Evolutionary conservation across 1,284 basidiomycete genomes (phyloP).

Genomic region (Cutaneotrichosporon sp.): DNA sequence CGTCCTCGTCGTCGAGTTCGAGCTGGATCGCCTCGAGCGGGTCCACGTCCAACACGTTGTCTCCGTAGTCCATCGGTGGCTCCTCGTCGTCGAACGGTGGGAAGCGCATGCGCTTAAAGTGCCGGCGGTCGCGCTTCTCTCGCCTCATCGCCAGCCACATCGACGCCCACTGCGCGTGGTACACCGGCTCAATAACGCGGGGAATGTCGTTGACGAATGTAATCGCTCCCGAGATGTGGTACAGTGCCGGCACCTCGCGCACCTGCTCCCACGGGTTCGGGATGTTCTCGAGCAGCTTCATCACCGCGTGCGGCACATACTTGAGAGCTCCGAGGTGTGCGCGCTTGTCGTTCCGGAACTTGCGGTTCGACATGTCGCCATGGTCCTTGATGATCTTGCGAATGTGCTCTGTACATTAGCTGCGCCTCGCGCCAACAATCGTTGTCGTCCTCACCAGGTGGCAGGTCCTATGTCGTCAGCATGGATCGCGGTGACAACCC

Average conservation of each 20-base stretch:
- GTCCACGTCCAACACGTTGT: slow-evolving; percentile 97
- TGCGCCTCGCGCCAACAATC: not conserved
- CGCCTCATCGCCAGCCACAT: slow-evolving; percentile 99
- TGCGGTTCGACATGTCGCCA: slow-evolving; percentile 93
- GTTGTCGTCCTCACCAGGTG: slow-evolving; percentile 35
- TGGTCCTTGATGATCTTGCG: slow-evolving; percentile 98
- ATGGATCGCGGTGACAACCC: slow-evolving; percentile 6
- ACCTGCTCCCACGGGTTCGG: slow-evolving; percentile 99
- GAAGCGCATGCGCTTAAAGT: slow-evolving; percentile 99
- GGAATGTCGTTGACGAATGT: slow-evolving; percentile 99
- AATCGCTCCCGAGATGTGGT: slow-evolving; percentile 99
- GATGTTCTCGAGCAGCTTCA: slow-evolving; percentile 99
- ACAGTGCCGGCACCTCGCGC: slow-evolving; percentile 91
- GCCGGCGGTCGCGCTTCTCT: slow-evolving; percentile 96
- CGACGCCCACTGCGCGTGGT: slow-evolving; percentile 98
- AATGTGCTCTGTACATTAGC: slow-evolving; percentile 70
- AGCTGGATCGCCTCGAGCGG: slow-evolving; percentile 97
- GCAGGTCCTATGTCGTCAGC: slow-evolving; percentile 43
- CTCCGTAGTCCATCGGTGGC: slow-evolving; percentile 94
- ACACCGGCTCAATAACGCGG: slow-evolving; percentile 92
- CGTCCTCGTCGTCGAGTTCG: slow-evolving; percentile 92
- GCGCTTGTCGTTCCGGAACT: slow-evolving; percentile 98
- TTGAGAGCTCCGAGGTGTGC: slow-evolving; percentile 97
- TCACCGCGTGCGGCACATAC: slow-evolving; percentile 98
- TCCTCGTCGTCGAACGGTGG: slow-evolving; percentile 99